Evolutionary conservation across 2,329 filamentous ascomycete genomes (phyloP).

Genomic region (Arachnopeziza araneosa): DNA sequence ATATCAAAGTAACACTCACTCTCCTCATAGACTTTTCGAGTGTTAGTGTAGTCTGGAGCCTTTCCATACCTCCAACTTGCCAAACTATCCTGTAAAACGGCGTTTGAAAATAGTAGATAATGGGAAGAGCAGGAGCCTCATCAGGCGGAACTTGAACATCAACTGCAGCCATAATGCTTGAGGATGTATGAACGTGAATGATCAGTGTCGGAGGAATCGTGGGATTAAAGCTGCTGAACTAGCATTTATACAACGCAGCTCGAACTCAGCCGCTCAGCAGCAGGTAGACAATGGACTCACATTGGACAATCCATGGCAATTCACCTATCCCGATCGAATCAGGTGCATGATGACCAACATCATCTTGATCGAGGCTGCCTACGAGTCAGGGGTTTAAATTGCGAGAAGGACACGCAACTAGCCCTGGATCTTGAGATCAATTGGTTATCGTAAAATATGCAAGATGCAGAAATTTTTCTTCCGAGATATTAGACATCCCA

Average conservation of each 20-base stretch:
- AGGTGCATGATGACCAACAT: neutral
- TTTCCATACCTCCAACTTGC: conserved; percentile 55
- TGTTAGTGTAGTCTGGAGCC: conserved; percentile 60
- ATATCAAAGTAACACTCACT: conserved; percentile 38
- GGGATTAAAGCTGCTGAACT: neutral
- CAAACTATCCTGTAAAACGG: conserved; percentile 46
- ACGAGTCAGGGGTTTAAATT: neutral
- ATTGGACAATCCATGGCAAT: neutral
- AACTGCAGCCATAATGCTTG: conserved; percentile 16
- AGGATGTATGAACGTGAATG: neutral
- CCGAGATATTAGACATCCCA: neutral
- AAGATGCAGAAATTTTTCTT: neutral
- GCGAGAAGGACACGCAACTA: neutral
- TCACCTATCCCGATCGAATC: neutral
- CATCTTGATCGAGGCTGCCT: neutral
- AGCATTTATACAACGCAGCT: neutral
- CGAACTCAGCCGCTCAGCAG: neutral
- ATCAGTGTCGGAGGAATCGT: neutral
- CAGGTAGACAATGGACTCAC: neutral
- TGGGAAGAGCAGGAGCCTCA: conserved; percentile 36
- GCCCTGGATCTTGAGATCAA: neutral
- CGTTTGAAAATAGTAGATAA: conserved; percentile 53
- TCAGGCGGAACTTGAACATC: conserved; percentile 10
- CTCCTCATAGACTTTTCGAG: conserved; percentile 51
- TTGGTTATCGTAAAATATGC: neutral